Conservation (phyloP, 352 stramenopile genomes). For the Phytophthora fragariaefolia region DNA sequence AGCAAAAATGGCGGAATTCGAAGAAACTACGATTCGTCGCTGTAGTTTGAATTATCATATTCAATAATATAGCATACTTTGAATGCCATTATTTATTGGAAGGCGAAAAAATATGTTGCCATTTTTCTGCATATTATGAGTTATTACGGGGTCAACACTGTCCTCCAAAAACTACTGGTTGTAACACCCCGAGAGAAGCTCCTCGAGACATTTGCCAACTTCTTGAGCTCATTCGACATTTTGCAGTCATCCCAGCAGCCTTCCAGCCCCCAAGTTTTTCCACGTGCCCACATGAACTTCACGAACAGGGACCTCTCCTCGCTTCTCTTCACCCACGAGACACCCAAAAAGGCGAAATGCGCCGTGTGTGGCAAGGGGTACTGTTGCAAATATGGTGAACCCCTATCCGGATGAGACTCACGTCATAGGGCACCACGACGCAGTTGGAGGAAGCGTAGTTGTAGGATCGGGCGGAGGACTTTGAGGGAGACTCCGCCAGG, state of each 20-base stretch:
- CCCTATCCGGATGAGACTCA: background rate
- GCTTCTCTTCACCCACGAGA: background rate
- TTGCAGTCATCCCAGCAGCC: no score
- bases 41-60: background rate
- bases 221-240: no score
- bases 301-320: background rate
- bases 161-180: background rate
- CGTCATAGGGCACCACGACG: constrained; percentile 3
- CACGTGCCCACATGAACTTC: constrained; percentile 2
- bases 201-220: background rate
- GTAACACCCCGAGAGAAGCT: background rate
- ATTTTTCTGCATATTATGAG: background rate
- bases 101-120: background rate
- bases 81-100: background rate
- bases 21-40: no score
- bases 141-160: background rate
- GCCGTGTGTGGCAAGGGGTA: background rate
- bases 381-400: no score
- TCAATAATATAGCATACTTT: background rate
- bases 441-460: constrained; percentile 6
- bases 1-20: no score
- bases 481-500: constrained; percentile 8
- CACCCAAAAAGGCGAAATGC: background rate
- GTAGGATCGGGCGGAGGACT: constrained; percentile 6
- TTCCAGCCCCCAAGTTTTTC: no score